phyloP scores from a whole-genome alignment of 2,329 filamentous ascomycete species.

The Fusarium longipes region DNA sequence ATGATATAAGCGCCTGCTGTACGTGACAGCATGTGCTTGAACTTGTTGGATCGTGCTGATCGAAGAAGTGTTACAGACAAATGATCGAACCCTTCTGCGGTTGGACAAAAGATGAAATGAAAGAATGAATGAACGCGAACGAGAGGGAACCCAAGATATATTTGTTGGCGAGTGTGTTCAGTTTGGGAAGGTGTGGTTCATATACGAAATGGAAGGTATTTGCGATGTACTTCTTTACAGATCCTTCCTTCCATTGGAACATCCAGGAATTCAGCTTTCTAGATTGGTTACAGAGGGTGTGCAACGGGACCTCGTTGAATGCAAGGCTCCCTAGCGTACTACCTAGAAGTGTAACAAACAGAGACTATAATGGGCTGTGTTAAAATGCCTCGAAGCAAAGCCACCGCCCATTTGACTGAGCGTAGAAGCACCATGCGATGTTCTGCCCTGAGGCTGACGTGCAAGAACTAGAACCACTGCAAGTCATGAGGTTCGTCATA shows the following conservation, averaged over 20 bases:
- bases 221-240: neutral
- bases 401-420: neutral
- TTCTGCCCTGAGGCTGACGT: neutral
- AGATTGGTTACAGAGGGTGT: neutral
- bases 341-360: neutral
- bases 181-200: neutral
- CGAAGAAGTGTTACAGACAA: neutral
- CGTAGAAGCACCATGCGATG: neutral
- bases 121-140: neutral
- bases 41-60: neutral
- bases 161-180: neutral
- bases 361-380: too few species aligned
- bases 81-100: too few species aligned
- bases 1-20: too few species aligned
- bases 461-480: neutral
- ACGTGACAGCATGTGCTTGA: too few species aligned
- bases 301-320: neutral
- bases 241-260: neutral
- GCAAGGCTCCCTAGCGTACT: neutral
- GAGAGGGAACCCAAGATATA: neutral
- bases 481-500: neutral
- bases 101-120: neutral
- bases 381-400: neutral
- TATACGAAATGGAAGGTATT: neutral
- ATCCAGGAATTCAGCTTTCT: neutral